Base-by-base conservation (phyloP, 108 stramenopile species). In the Cylindrotheca closterium region DNA sequence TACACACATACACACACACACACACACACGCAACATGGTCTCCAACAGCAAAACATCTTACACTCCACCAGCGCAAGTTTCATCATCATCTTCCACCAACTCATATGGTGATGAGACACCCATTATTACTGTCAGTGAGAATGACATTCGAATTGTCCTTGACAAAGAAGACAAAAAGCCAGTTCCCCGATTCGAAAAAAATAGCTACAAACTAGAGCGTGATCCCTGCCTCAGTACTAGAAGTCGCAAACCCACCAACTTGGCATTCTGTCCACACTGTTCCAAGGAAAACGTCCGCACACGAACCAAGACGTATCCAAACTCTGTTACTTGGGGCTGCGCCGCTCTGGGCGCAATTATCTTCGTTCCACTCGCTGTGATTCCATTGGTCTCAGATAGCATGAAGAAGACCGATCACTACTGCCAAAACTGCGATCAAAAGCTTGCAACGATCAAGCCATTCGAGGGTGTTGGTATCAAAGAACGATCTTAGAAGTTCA, bases 341-440 rank as follows among this genome's bases (percentile, higher is more conserved):
- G 62, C 26, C 27, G 15, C 12, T 7, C 26, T 27, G 15, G 49
- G 49, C 8, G 48, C 46, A 18, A 30, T 50, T 32, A 19, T 63
- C 22, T 63, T 50, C 34, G 50, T 37, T 29, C 62, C 62, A 30
- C 50, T 63, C 8, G 50, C 23, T 30, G 50, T 48, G 62, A 30
- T 63, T 32, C 62, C 62, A n/a, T 45, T 63, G 10, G 30, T 30
- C 17, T 22, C 29, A n/a, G 21, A 28, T 19, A 21, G 17, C 4
- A 28, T 50, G 49, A 63, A 63, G 46, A 37, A 63, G 34, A 63
- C 62, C 10, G 46, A 63, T 30, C 62, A 63, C 49, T 63, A 63
- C 34, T 63, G 62, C 34, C n/a, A 24, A 18, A 51, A 30, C 0
- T 63, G 62, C 30, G 62, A 49, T 12, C 17, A 2, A 0, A 57